Conservation (phyloP, 495 filamentous ascomycete species). For the Trichoderma virens region DNA sequence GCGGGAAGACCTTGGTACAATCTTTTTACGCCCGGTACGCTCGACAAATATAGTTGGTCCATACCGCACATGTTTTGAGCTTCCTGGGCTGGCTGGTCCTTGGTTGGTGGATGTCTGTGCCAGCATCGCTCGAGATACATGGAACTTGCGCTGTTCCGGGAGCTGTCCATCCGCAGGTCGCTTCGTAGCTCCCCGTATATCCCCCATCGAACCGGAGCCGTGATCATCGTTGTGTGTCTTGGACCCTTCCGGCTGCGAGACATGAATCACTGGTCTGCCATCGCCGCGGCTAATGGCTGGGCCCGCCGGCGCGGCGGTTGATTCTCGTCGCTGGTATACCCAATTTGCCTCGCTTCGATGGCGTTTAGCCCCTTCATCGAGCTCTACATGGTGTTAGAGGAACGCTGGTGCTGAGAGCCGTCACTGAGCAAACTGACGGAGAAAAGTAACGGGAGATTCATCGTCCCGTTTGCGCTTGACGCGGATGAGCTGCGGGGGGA, state of each 20-base stretch:
- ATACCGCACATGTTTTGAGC: conserved; percentile 29
- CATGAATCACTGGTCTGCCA: conserved; percentile 19
- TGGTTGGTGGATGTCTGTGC: background rate
- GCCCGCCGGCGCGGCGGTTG: conserved; percentile 7
- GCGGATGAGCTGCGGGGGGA: conserved; percentile 43
- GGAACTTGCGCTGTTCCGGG: conserved; percentile 35
- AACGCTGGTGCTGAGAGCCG: background rate
- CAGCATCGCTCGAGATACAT: conserved; percentile 33
- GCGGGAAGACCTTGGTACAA: conserved; percentile 11
- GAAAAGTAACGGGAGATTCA: conserved; percentile 43
- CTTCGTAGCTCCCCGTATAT: background rate
- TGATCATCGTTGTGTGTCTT: background rate
- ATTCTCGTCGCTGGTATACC: conserved; percentile 35
- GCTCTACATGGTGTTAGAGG: conserved; percentile 1
- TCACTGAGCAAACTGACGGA: conserved; percentile 31
- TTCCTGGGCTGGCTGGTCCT: background rate
- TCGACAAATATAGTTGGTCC: conserved; percentile 42
- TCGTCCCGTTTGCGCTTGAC: conserved; percentile 50
- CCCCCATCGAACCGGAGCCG: background rate
- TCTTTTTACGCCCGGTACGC: conserved; percentile 29
- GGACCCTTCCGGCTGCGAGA: conserved; percentile 11
- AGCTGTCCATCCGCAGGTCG: conserved; percentile 8
- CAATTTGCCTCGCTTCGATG: conserved; percentile 29
- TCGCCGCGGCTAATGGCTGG: background rate
- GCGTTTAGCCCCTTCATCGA: conserved; percentile 29